phyloP scores from a whole-genome alignment of 2,329 filamentous ascomycete species.

The Gaeumannomyces sp. region DNA sequence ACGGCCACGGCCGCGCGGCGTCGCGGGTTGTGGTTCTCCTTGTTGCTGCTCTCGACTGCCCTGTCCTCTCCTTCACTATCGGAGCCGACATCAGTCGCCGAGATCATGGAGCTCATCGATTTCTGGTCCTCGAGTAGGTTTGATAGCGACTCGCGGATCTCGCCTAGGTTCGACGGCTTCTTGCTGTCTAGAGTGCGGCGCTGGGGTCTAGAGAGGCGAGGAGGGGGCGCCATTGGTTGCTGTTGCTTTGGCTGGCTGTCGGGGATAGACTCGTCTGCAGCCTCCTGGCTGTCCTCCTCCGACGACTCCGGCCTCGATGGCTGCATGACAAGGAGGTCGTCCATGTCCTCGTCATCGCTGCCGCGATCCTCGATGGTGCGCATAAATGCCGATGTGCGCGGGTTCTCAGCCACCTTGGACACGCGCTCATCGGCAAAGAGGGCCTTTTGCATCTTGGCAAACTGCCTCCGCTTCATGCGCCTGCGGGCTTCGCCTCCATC shows the following conservation, averaged over 20 bases:
- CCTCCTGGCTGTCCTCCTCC: conserved; percentile 23
- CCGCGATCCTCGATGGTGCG: conserved; percentile 80
- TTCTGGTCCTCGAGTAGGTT: conserved; percentile 71
- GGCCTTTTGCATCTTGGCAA: conserved; percentile 85
- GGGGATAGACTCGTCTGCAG: conserved; percentile 26
- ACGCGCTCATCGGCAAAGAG: conserved; percentile 84
- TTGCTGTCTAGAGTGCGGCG: conserved; percentile 56
- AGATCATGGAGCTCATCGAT: conserved; percentile 32
- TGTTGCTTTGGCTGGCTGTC: conserved; percentile 44
- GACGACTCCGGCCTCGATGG: conserved; percentile 32
- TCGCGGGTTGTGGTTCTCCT: conserved; percentile 43
- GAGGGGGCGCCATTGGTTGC: conserved; percentile 30
- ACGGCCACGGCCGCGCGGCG: conserved; percentile 56
- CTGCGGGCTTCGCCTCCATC: conserved; percentile 74
- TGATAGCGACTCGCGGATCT: conserved; percentile 78
- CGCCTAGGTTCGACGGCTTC: conserved; percentile 68
- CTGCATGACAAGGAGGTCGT: conserved; percentile 60
- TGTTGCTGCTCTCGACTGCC: conserved; percentile 41
- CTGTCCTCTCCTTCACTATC: conserved; percentile 48
- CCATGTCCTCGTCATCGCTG: conserved; percentile 56
- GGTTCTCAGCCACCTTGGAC: conserved; percentile 82
- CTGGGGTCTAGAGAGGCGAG: conserved; percentile 14
- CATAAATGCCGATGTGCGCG: conserved; percentile 85
- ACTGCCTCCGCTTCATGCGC: conserved; percentile 78
- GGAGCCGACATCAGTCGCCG: conserved; percentile 33